These are phyloP conservation scores for Hysterium pulicare DNA, from an alignment of 2,329 filamentous ascomycete genomes.

Conservation along the genomic window DNA sequence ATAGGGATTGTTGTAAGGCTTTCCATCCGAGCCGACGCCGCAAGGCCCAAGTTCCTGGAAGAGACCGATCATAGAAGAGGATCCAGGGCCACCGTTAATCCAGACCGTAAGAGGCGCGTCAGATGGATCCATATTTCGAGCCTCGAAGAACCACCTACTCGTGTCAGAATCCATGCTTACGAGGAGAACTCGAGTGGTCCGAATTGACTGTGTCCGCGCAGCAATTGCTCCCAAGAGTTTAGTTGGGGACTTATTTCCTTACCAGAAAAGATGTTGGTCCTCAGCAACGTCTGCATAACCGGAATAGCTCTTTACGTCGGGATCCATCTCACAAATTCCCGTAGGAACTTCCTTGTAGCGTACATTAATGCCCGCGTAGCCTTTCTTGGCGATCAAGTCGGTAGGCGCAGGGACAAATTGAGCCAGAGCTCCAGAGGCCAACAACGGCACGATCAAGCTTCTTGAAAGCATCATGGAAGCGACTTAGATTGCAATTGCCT, in stretches of 20 bases:
- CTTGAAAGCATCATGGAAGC: neutral
- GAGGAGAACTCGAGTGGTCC: neutral
- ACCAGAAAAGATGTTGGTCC: slow-evolving; percentile 55
- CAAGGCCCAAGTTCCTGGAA: slow-evolving; percentile 55
- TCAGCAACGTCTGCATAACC: slow-evolving; percentile 54
- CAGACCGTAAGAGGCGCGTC: slow-evolving; percentile 58
- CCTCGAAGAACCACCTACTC: slow-evolving; percentile 51
- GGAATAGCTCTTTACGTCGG: slow-evolving; percentile 54
- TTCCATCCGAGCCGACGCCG: slow-evolving; percentile 43
- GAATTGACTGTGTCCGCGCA: neutral
- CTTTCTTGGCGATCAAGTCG: slow-evolving; percentile 42
- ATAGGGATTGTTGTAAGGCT: slow-evolving; percentile 58
- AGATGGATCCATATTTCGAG: slow-evolving; percentile 47
- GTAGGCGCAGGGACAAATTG: slow-evolving; percentile 48
- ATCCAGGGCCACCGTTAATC: slow-evolving; percentile 57
- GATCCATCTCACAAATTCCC: slow-evolving; percentile 56
- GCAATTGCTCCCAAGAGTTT: neutral
- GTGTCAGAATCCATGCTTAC: neutral
- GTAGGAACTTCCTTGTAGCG: slow-evolving; percentile 56
- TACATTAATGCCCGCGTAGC: slow-evolving; percentile 50
- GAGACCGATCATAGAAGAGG: slow-evolving; percentile 56
- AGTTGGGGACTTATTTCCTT: neutral
- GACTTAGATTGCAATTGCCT: neutral
- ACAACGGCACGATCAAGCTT: neutral
- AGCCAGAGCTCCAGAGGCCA: slow-evolving; percentile 19